These are phyloP conservation scores for Dillenia suffruticosa DNA, from an alignment of 164 flowering plant genomes.

Conservation along the genomic window DNA sequence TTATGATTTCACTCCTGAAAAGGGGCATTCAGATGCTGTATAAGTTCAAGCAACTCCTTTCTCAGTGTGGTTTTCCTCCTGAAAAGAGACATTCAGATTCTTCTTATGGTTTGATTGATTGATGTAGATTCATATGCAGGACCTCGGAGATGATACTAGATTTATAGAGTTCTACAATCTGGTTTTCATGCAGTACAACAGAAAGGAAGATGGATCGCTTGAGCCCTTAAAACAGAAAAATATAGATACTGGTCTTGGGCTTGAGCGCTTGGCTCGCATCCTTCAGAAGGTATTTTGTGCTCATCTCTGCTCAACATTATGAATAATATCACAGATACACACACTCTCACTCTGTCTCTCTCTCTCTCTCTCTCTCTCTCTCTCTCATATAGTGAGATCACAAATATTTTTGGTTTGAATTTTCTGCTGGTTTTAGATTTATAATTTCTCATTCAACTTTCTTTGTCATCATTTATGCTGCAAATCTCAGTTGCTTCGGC, in stretches of 20 bases:
- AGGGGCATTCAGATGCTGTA: constrained; percentile 58
- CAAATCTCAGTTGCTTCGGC: too few relatives aligned
- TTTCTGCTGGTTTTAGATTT: too few relatives aligned
- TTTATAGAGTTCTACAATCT: constrained; percentile 94
- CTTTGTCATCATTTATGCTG: background rate
- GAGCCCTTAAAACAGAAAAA: constrained; percentile 84
- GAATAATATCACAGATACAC: too few relatives aligned
- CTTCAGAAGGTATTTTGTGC: constrained; percentile 65
- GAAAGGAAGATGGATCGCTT: constrained; percentile 80
- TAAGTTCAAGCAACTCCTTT: constrained; percentile 11
- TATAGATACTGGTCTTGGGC: constrained; percentile 92
- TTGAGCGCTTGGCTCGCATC: constrained; percentile 91
- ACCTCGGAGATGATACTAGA: constrained; percentile 89
- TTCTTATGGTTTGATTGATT: too few relatives aligned
- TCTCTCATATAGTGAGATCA: too few relatives aligned
- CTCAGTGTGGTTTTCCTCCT: background rate
- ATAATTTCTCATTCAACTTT: constrained; percentile 1
- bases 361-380: too few relatives aligned
- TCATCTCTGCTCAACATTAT: too few relatives aligned
- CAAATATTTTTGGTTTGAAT: too few relatives aligned
- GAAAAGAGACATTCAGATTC: background rate
- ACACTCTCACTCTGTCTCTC: too few relatives aligned
- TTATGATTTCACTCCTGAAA: constrained; percentile 91
- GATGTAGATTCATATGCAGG: constrained; percentile 36
- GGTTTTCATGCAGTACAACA: constrained; percentile 95